A percentile compares a stretch with the other conserved stretches of the same genome.
Evolutionary conservation across 1,284 basidiomycete species (phyloP).

Genomic region (Irpex lacteus): DNA sequence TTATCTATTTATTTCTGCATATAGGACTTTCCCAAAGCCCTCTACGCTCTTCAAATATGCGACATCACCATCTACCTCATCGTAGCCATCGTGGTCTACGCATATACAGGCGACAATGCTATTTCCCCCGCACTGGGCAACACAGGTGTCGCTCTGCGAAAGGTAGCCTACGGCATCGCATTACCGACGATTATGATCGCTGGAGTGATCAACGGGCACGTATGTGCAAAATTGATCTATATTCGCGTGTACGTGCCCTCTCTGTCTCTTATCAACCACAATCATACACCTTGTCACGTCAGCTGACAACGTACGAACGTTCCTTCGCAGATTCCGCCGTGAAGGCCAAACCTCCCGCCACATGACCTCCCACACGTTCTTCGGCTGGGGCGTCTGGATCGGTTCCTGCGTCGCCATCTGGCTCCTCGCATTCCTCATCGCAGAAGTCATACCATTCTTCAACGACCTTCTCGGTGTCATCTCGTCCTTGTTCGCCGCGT

Average conservation of each 20-base stretch:
- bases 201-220: constrained; percentile 32
- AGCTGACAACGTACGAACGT: not conserved
- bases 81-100: constrained; percentile 31
- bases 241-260: constrained; percentile 25
- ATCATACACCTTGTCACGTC: not conserved
- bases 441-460: constrained; percentile 34
- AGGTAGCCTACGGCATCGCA: constrained; percentile 30
- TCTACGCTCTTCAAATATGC: constrained; percentile 28
- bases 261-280: not conserved
- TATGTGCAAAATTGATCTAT: constrained; percentile 31
- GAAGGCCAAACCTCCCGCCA: constrained; percentile 23
- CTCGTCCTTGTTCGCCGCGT: constrained; percentile 28
- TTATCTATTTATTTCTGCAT: not conserved
- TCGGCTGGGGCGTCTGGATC: constrained; percentile 30
- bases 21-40: constrained; percentile 30
- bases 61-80: constrained; percentile 32
- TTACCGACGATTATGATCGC: constrained; percentile 32
- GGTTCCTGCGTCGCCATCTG: constrained; percentile 28
- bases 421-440: constrained; percentile 28
- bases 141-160: constrained; percentile 25
- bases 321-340: constrained; percentile 26
- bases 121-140: constrained; percentile 31
- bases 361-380: constrained; percentile 28
- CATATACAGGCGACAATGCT: constrained; percentile 23
- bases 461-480: constrained; percentile 32